These are phyloP conservation scores for Waitea zeae DNA, from an alignment of 1,284 basidiomycete genomes.

Conservation along the genomic window DNA sequence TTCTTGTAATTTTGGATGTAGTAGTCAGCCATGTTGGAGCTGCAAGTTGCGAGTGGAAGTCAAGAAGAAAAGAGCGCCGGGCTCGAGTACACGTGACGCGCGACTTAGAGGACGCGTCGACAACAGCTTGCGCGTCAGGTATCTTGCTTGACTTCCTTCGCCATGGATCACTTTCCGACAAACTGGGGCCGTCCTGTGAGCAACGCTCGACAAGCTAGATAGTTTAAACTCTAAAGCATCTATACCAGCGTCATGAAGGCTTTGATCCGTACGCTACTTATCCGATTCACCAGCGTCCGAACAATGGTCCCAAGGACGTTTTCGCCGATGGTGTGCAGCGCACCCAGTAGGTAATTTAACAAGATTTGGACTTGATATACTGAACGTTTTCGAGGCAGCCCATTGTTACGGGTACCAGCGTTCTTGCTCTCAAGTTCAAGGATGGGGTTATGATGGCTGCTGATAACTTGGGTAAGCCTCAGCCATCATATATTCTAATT, in stretches of 20 bases:
- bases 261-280: constrained; percentile 59
- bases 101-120: too few species aligned
- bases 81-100: too few species aligned
- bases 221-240: too few species aligned
- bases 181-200: constrained; percentile 68
- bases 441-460: constrained; percentile 99
- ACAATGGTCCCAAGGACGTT: constrained; percentile 29
- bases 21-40: too few species aligned
- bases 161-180: constrained; percentile 68
- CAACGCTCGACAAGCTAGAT: constrained; percentile 5
- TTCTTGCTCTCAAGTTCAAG: constrained; percentile 88
- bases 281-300: constrained; percentile 45
- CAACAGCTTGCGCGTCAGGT: too few species aligned
- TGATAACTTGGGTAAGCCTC: constrained; percentile 73
- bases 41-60: too few species aligned
- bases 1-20: too few species aligned
- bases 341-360: constrained; percentile 52
- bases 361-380: too few species aligned
- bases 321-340: constrained; percentile 52
- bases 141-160: too few species aligned
- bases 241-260: constrained; percentile 56
- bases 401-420: constrained; percentile 92
- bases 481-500: constrained; percentile 3
- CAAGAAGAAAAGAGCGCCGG: too few species aligned
- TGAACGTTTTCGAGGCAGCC: constrained; percentile 46